These are phyloP conservation scores for Boletus sp. DNA, from an alignment of 768 basidiomycete genomes.

Conservation along the genomic window DNA sequence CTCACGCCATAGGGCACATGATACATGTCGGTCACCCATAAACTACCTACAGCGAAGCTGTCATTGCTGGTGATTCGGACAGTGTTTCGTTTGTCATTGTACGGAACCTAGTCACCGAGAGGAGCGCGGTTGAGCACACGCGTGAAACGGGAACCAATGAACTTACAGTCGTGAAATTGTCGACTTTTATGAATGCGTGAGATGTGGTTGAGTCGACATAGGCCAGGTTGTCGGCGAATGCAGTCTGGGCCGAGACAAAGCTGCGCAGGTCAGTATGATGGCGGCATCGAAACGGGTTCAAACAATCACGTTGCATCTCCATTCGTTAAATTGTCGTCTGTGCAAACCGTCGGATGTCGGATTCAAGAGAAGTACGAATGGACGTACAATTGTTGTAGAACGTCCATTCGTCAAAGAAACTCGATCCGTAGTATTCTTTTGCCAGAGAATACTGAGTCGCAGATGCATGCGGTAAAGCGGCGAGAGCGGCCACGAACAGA, in stretches of 20 bases:
- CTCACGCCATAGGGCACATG: conserved; percentile 65
- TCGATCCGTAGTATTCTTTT: conserved; percentile 56
- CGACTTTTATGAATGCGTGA: conserved; percentile 75
- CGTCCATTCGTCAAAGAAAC: conserved; percentile 68
- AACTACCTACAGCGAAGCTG: conserved; percentile 53
- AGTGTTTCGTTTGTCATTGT: conserved; percentile 61
- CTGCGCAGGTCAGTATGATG: conserved; percentile 28
- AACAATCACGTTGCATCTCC: conserved; percentile 52
- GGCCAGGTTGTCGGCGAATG: conserved; percentile 49
- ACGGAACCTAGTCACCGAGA: conserved; percentile 24
- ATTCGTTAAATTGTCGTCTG: conserved; percentile 70
- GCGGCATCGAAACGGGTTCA: neutral
- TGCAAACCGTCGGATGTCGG: neutral
- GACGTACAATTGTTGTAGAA: conserved; percentile 57
- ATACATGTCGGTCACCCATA: conserved; percentile 64
- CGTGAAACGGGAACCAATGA: neutral
- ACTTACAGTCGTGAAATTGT: conserved; percentile 58
- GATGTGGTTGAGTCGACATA: conserved; percentile 62
- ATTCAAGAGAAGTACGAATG: neutral
- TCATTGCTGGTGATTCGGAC: conserved; percentile 63
- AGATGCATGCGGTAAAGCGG: conserved; percentile 9
- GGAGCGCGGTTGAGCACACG: neutral
- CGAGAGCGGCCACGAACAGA: conserved; percentile 7
- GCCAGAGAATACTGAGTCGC: conserved; percentile 49
- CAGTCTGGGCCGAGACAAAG: conserved; percentile 46